Evolutionary conservation across 1,284 basidiomycete genomes (phyloP).

Genomic region (Pseudozyma hubeiensis): DNA sequence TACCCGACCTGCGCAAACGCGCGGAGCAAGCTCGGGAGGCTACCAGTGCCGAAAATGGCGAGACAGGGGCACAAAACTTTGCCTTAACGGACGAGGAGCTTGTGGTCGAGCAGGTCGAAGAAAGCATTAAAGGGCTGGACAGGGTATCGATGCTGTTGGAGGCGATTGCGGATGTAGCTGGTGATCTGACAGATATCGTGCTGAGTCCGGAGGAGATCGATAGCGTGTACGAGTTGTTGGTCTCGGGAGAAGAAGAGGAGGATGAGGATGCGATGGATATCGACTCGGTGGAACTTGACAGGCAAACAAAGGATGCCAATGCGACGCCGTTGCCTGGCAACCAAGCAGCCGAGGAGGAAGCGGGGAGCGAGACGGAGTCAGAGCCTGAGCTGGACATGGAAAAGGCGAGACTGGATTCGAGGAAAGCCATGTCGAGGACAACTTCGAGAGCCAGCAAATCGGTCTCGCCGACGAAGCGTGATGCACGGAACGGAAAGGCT

Average conservation of each 20-base stretch:
- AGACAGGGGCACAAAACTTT: neutral
- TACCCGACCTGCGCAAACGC: constrained; percentile 14
- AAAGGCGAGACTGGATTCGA: neutral
- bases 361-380: constrained; percentile 37
- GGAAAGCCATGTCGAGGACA: neutral
- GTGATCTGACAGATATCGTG: constrained; percentile 59
- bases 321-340: neutral
- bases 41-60: neutral
- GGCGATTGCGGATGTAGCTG: constrained; percentile 53
- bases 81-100: constrained; percentile 7
- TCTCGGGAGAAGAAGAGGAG: constrained; percentile 30
- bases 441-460: constrained; percentile 9
- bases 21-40: neutral
- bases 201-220: constrained; percentile 61
- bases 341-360: neutral
- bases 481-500: neutral
- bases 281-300: constrained; percentile 1
- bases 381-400: constrained; percentile 29
- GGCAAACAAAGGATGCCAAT: neutral
- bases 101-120: constrained; percentile 23
- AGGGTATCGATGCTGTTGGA: constrained; percentile 43
- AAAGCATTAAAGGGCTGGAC: constrained; percentile 17
- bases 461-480: constrained; percentile 16
- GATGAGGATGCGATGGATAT: constrained; percentile 29
- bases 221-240: constrained; percentile 54